phyloP scores from a whole-genome alignment of 2,329 filamentous ascomycete species.

The Aspergillus jensenii region DNA sequence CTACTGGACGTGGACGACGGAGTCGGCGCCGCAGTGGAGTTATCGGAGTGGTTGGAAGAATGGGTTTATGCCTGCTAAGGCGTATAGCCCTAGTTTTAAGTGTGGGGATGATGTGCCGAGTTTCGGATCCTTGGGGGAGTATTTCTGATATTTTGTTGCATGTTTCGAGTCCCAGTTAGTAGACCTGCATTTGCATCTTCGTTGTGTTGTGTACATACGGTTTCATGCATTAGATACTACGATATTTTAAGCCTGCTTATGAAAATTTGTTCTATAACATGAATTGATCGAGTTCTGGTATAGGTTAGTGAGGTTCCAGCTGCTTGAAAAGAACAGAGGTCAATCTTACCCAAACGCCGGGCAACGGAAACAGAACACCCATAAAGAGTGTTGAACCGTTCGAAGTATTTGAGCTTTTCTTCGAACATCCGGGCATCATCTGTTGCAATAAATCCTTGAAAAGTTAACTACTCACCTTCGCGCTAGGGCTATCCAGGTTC shows the following conservation, averaged over 20 bases:
- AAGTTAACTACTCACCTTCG: too few species aligned
- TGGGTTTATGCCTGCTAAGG: slow-evolving; percentile 74
- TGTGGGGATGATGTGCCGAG: slow-evolving; percentile 54
- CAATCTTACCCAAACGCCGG: too few species aligned
- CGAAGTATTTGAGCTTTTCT: too few species aligned
- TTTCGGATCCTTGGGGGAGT: slow-evolving; percentile 45
- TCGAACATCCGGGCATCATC: too few species aligned
- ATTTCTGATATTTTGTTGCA: slow-evolving; percentile 34
- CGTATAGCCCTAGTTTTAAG: slow-evolving; percentile 69
- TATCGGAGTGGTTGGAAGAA: slow-evolving; percentile 63
- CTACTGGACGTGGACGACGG: slow-evolving; percentile 98
- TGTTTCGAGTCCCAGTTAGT: neutral
- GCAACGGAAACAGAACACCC: too few species aligned
- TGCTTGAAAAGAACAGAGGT: too few species aligned
- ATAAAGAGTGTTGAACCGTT: too few species aligned
- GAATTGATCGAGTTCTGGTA: neutral
- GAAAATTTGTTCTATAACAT: neutral
- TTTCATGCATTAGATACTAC: neutral
- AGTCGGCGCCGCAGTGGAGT: slow-evolving; percentile 85
- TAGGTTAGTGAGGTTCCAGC: too few species aligned
- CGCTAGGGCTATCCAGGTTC: too few species aligned
- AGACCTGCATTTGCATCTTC: neutral
- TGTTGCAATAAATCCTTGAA: too few species aligned
- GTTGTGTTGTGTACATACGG: neutral
- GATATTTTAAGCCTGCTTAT: neutral